Base-by-base conservation (phyloP, 805 yeast species). In the Tetrapisispora nanseiensis region DNA sequence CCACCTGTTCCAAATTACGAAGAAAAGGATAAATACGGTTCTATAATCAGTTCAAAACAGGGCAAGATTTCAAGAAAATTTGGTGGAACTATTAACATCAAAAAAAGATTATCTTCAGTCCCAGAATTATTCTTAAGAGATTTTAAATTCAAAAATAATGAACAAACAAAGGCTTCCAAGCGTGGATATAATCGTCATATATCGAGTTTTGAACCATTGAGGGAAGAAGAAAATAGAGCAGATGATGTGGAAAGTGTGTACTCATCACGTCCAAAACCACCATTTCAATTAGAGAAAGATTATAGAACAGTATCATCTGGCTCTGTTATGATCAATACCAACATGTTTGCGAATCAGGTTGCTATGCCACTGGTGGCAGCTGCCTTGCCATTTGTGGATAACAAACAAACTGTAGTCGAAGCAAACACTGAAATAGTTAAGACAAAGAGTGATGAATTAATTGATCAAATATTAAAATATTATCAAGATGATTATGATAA, bases 121-220 rank as follows among this genome's bases (percentile, higher is more conserved):
- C 64, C 64, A 12, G 63, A 58, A 40, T 46, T 59, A 11, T 51
- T 58, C 23, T 33, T 57, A 16, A 59, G 50, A 39, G 57, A 55
- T 36, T 47, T 51, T 18, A 51, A 50, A 11, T 46, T 46, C 27
- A 51, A 30, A 27, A 29, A 33, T 19, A 19, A 27, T 16, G n/a
- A 32, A n/a, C 33, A 29, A 22, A 29, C 24, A 5, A 19, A 36
- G 11, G 30, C n/a, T n/a, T n/a, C 30, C 6, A 12, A 20, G 23
- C 16, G 16, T 26, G 43, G 22, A 13, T 42, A 37, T 19, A 28
- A 33, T 20, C 39, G 37, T n/a, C 45, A 37, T 20, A 20, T 18
- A 15, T n/a, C 39, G 3, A 28, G 26, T 10, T 33, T 46, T n/a
- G 43, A 40, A 6, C 12, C 40, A n/a, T 19, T 46, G 20, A 27